Evolutionary conservation across 1,139 yeast species (phyloP), one percentile per base, ranked within the genome.

Genomic region (Hansenula lynferdii): DNA sequence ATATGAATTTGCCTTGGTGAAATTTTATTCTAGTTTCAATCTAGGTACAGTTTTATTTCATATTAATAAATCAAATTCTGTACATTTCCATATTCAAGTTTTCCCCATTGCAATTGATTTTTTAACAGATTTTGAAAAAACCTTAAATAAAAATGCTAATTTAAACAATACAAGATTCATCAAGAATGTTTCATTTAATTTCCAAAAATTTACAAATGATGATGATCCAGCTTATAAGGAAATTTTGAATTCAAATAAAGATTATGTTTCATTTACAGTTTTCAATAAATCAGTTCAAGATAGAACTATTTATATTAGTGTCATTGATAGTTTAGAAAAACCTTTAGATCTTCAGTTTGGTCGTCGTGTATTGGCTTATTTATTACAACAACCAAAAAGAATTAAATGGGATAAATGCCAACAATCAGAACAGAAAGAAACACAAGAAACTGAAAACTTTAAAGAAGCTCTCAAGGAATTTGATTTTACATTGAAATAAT

Each of bases 331-430:
- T 5, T 39, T 51, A 6, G 61, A 48, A 4, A 60, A 60, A 30
- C 41, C 58, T 11, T 48, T 85, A 8, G 95, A 85, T 57, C 61
- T 85, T 12, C 95, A 85, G 49, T 84, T 85, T 50, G 94, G 95
- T 1, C 67, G 96, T 55, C 68, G 89, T 50, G 89, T 83, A 1
- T 53, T 84, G 28, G 87, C 95, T 0, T 69, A 67, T 47, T 58
- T 80, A 6, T 56, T 85, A 38, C 72, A 70, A 36, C 62, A 75
- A 18, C 80, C 82, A 2, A 79, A 78, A 43, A 64, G 95, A 47
- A 61, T 75, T 0, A 75, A 75, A 42, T 86, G 95, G 96, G 82
- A 80, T 42, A 75, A 77, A 39, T 85, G 95, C 51, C 64, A 64
- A 39, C 90, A 84, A 53, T 65, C 82, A 0, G 63, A 64, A 39